A percentile compares a stretch with the other conserved stretches of the same genome.
These are phyloP conservation scores for Hylodesmum podocarpum DNA, from an alignment of 306 rosid genomes.

Conservation along the genomic window DNA sequence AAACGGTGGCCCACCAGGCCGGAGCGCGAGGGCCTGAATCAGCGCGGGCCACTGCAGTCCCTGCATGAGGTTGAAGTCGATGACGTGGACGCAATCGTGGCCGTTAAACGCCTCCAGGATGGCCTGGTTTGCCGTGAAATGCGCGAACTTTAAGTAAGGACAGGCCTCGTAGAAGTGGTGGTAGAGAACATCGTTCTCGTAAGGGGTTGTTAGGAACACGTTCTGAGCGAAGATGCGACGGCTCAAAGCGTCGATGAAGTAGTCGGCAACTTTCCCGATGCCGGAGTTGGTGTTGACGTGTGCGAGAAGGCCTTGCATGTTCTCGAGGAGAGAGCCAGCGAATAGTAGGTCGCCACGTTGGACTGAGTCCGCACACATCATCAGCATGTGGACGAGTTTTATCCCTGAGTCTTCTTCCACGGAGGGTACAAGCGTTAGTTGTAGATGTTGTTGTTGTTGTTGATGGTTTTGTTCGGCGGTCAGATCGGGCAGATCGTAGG, in stretches of 20 bases:
- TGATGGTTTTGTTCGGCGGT: conserved; percentile 30
- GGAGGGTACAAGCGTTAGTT: conserved; percentile 39
- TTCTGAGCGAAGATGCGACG: conserved; percentile 54
- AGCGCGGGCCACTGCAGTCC: conserved; percentile 95
- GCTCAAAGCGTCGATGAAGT: conserved; percentile 78
- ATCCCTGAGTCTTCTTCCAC: conserved; percentile 89
- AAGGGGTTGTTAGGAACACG: background rate
- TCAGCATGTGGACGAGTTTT: conserved; percentile 69
- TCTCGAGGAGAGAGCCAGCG: conserved; percentile 76
- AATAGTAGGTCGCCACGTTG: conserved; percentile 69
- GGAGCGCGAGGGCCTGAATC: conserved; percentile 80
- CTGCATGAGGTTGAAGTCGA: conserved; percentile 89
- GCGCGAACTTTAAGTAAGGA: conserved; percentile 90
- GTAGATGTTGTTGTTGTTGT: no score
- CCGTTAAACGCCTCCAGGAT: conserved; percentile 82
- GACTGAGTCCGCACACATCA: conserved; percentile 81
- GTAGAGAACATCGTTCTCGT: conserved; percentile 62
- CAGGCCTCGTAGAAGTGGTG: conserved; percentile 87
- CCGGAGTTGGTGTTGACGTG: conserved; percentile 68
- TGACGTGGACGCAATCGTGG: conserved; percentile 84
- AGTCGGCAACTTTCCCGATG: conserved; percentile 88
- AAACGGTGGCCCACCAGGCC: conserved; percentile 84
- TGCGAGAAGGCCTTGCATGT: conserved; percentile 60
- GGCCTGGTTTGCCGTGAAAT: conserved; percentile 93
- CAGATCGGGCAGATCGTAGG: conserved; percentile 52